A percentile compares a stretch with the other conserved stretches of the same genome.
These are phyloP conservation scores for Phyllostachys edulis DNA, from an alignment of 176 grass and related monocot species.

Conservation along the genomic window DNA sequence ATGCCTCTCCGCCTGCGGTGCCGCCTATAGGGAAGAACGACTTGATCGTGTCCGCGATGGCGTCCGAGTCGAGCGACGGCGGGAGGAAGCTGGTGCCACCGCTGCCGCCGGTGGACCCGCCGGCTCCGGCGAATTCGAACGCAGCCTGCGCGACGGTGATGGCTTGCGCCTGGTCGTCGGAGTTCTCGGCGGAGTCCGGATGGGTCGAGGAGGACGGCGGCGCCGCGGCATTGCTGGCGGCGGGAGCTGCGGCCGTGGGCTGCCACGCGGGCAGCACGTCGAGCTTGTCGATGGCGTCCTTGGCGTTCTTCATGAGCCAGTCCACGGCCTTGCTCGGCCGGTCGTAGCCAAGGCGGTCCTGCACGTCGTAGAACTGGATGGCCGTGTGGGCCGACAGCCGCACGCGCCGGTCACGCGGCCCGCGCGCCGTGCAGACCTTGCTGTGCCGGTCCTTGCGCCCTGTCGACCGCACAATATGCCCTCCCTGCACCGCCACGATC, in stretches of 20 bases:
- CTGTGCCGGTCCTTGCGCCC: slow-evolving; percentile 96
- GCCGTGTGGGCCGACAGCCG: slow-evolving; percentile 88
- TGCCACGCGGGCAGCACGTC: slow-evolving; percentile 75
- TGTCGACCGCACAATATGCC: slow-evolving; percentile 92
- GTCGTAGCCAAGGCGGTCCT: slow-evolving; percentile 94
- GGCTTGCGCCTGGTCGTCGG: slow-evolving; percentile 55
- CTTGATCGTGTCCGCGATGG: slow-evolving; percentile 97
- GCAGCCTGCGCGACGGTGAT: slow-evolving; percentile 53
- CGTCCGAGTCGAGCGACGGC: slow-evolving; percentile 80
- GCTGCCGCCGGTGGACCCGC: background rate
- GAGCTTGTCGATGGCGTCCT: slow-evolving; percentile 83
- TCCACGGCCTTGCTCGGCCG: slow-evolving; percentile 97
- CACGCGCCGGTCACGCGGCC: slow-evolving; percentile 79
- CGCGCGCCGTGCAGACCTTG: slow-evolving; percentile 92
- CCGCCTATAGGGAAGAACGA: slow-evolving; percentile 89
- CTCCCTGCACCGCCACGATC: slow-evolving; percentile 89
- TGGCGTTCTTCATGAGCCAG: slow-evolving; percentile 97
- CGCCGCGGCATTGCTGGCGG: slow-evolving; percentile 40
- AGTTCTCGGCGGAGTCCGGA: slow-evolving; percentile 46
- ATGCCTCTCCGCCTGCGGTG: slow-evolving; percentile 27
- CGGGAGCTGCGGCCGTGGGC: slow-evolving; percentile 35
- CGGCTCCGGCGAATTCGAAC: slow-evolving; percentile 43
- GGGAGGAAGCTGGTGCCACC: slow-evolving; percentile 59
- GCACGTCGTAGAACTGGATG: slow-evolving; percentile 99
- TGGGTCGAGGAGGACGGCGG: slow-evolving; percentile 42